phyloP scores from a whole-genome alignment of 257 asterid species.

The Plectranthus barbatus region DNA sequence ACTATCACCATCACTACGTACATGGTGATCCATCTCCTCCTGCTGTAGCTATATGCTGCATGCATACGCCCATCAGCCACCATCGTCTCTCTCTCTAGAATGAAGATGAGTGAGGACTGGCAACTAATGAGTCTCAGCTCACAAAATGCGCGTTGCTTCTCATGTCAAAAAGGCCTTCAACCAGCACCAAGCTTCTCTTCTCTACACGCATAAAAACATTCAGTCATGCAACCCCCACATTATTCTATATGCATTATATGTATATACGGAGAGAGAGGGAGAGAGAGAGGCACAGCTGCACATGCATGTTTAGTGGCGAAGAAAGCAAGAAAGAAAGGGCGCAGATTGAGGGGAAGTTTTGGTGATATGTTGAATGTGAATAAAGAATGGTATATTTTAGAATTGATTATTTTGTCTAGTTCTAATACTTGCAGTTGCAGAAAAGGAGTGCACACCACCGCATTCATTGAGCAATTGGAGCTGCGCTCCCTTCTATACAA shows the following conservation, averaged over 20 bases:
- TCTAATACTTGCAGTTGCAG: conserved; percentile 10
- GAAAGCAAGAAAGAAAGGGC: conserved; percentile 11
- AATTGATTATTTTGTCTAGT: background rate
- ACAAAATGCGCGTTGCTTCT: conserved; percentile 27
- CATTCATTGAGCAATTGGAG: conserved; percentile 16
- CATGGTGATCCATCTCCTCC: conserved; percentile 28
- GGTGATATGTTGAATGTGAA: background rate
- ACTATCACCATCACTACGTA: conserved; percentile 24
- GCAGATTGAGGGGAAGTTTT: background rate
- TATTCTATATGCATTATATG: background rate
- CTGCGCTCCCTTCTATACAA: conserved; percentile 4
- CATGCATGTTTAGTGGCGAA: conserved; percentile 8
- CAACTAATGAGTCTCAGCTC: background rate
- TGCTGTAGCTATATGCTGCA: conserved; percentile 21
- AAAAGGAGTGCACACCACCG: conserved; percentile 21
- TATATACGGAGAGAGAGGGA: background rate
- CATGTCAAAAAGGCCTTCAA: conserved; percentile 26
- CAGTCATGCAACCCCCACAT: background rate
- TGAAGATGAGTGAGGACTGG: background rate
- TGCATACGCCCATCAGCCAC: conserved; percentile 15
- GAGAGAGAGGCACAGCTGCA: background rate
- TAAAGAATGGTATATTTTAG: background rate
- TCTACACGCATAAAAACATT: conserved; percentile 15
- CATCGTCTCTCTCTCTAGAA: conserved; percentile 7
- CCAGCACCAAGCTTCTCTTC: conserved; percentile 15